These are phyloP conservation scores for Leccinum obscurum DNA, from an alignment of 768 basidiomycete species.

Conservation along the genomic window DNA sequence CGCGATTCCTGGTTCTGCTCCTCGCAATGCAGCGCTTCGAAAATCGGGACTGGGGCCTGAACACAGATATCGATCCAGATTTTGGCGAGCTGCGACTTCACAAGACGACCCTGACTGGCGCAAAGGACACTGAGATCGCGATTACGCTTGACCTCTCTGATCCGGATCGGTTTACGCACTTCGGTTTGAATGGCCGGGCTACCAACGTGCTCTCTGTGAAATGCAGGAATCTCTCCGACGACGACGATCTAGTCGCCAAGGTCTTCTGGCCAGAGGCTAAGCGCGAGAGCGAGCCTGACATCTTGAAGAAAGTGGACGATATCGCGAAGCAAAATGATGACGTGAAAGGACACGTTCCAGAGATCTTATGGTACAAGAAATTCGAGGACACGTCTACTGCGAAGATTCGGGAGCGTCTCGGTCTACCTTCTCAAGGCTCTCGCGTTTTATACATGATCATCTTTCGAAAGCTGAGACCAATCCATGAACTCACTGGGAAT, in stretches of 20 bases:
- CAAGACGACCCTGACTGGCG: too few relatives aligned
- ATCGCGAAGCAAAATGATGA: background rate
- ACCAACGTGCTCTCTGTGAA: too few relatives aligned
- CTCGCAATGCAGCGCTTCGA: background rate
- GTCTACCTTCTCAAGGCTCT: background rate
- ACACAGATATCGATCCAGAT: too few relatives aligned
- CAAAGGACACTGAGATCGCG: too few relatives aligned
- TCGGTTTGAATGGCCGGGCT: too few relatives aligned
- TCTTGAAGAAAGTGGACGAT: background rate
- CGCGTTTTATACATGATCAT: background rate
- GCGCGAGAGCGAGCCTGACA: background rate
- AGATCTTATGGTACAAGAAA: background rate
- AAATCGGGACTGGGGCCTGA: background rate
- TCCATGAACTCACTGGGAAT: background rate
- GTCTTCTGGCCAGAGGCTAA: background rate
- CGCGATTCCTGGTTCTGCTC: background rate
- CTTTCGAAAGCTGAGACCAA: background rate
- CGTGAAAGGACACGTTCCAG: background rate
- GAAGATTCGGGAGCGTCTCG: background rate
- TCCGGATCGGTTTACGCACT: too few relatives aligned
- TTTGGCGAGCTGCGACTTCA: too few relatives aligned
- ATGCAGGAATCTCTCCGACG: too few relatives aligned
- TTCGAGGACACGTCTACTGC: background rate
- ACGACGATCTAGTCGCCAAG: background rate
- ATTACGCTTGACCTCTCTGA: too few relatives aligned